phyloP scores from a whole-genome alignment of 306 rosid species.

The Lotus japonicus region DNA sequence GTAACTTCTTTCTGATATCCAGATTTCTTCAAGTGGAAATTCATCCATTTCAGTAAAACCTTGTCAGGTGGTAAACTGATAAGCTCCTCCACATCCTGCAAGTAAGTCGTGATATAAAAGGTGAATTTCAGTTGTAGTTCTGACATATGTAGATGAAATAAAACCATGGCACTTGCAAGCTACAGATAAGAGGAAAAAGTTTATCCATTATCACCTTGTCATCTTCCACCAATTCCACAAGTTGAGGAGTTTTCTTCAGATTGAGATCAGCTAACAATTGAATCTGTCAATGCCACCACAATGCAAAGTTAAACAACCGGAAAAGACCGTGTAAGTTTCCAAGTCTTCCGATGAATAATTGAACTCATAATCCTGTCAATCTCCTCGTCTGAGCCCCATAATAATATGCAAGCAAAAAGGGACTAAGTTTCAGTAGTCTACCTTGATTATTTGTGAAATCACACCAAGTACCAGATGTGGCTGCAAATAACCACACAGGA shows the following conservation, averaged over 20 bases:
- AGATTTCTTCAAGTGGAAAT: slow-evolving; percentile 88
- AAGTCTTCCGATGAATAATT: slow-evolving; percentile 12
- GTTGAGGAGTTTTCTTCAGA: slow-evolving; percentile 99
- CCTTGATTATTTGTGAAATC: slow-evolving; percentile 97
- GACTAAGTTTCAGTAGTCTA: slow-evolving; percentile 20
- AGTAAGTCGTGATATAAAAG: slow-evolving; percentile 11
- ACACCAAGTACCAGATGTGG: slow-evolving; percentile 89
- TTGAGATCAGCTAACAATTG: slow-evolving; percentile 92
- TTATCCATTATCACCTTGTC: slow-evolving; percentile 55
- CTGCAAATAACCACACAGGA: slow-evolving; percentile 41
- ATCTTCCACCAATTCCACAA: slow-evolving; percentile 92
- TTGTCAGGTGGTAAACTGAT: slow-evolving; percentile 88
- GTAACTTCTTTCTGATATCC: slow-evolving; percentile 94
- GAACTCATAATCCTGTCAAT: not conserved
- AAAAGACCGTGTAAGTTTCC: slow-evolving; percentile 5
- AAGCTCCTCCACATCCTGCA: slow-evolving; percentile 98
- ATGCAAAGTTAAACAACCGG: slow-evolving; percentile 20
- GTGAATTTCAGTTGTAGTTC: not conserved
- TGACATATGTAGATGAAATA: not conserved
- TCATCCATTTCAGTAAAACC: slow-evolving; percentile 97
- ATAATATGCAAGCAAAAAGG: not conserved
- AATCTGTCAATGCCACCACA: slow-evolving; percentile 57
- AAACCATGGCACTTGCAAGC: slow-evolving; percentile 7
- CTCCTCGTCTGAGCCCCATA: slow-evolving; percentile 1
- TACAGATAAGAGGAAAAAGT: not conserved